Conservation (phyloP, 768 basidiomycete species). For the Cantharellus anzutake region DNA sequence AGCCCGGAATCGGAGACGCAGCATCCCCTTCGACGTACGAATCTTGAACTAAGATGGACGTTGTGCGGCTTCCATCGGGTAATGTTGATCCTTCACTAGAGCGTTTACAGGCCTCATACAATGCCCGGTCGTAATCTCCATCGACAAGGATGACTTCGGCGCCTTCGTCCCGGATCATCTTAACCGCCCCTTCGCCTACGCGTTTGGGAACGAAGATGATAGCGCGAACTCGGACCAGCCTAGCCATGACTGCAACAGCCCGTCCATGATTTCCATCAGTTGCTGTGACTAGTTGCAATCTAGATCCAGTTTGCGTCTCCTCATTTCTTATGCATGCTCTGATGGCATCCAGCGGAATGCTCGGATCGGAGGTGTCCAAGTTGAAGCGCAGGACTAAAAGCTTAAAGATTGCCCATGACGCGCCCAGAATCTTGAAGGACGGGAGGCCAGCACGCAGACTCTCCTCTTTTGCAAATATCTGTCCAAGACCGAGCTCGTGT, state of each 20-base stretch:
- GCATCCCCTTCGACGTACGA: not conserved
- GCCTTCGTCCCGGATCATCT: conserved; percentile 1
- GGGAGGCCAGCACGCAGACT: not conserved
- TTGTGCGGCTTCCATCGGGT: not conserved
- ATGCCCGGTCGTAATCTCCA: conserved; percentile 3
- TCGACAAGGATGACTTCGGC: not conserved
- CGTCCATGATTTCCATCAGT: conserved; percentile 7
- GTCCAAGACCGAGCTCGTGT: not conserved
- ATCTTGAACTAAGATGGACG: not conserved
- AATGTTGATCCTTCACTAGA: not conserved
- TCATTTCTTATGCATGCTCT: not conserved
- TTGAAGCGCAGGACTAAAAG: not conserved
- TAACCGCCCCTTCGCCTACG: not conserved
- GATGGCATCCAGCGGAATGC: not conserved
- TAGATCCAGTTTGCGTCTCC: not conserved
- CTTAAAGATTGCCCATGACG: conserved; percentile 2
- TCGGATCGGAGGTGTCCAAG: not conserved
- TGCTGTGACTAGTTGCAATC: conserved; percentile 1
- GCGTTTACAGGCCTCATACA: not conserved
- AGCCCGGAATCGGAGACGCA: not conserved
- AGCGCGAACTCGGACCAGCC: not conserved
- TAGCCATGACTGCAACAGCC: conserved; percentile 4
- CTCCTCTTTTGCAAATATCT: conserved; percentile 3
- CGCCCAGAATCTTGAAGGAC: conserved; percentile 7
- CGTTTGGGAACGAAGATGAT: not conserved